Evolutionary conservation across 768 basidiomycete genomes (phyloP).

Genomic region (Kwoniella dejecticola): DNA sequence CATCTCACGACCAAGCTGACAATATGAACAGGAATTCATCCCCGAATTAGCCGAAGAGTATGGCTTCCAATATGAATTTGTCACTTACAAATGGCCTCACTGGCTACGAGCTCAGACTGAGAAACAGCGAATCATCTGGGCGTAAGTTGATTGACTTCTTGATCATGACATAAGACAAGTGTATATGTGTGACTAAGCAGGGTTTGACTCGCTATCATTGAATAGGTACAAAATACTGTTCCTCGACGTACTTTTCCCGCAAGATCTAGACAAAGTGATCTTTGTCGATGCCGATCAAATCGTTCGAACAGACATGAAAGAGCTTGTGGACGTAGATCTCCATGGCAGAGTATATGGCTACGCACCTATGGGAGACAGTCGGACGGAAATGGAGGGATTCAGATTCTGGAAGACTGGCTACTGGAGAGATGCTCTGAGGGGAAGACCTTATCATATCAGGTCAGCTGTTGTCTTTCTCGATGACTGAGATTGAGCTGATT

Average conservation of each 20-base stretch:
- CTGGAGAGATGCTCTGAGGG: conserved; percentile 80
- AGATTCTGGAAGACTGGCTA: conserved; percentile 92
- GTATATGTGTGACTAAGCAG: too few relatives aligned
- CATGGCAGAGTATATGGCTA: conserved; percentile 93
- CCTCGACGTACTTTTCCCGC: conserved; percentile 96
- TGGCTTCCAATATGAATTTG: conserved; percentile 91
- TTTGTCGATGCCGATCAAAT: conserved; percentile 90
- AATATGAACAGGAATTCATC: conserved; percentile 75
- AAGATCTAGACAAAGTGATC: conserved; percentile 98
- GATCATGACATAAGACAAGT: too few relatives aligned
- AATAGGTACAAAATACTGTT: conserved; percentile 91
- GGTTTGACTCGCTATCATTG: background rate
- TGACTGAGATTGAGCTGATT: too few relatives aligned
- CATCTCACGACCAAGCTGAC: background rate
- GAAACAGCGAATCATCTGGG: conserved; percentile 98
- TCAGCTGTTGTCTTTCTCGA: conserved; percentile 52
- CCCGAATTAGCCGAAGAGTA: conserved; percentile 89
- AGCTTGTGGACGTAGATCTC: conserved; percentile 88
- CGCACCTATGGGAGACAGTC: conserved; percentile 96
- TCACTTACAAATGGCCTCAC: conserved; percentile 99
- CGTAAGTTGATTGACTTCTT: too few relatives aligned
- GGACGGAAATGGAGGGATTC: conserved; percentile 94
- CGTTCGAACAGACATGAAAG: conserved; percentile 91
- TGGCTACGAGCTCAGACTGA: conserved; percentile 97
- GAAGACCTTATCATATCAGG: conserved; percentile 93